Base-by-base conservation (phyloP, 1,284 basidiomycete species). In the Bjerkandera adusta region DNA sequence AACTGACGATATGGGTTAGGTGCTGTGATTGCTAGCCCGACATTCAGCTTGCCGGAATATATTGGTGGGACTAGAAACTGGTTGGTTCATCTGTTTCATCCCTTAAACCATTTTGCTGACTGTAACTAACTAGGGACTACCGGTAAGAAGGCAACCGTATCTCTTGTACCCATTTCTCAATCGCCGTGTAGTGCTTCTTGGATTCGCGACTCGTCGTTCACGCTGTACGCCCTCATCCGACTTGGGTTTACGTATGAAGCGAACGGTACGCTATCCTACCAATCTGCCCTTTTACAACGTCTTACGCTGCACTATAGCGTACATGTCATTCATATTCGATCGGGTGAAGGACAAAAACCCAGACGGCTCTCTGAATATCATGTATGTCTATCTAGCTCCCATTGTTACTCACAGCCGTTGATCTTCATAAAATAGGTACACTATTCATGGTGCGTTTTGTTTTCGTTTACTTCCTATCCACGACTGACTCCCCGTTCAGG, bases 171-270 rank as follows among this genome's bases (percentile, higher is more conserved):
- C 27, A 12, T 30, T 24, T 22, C n/a, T 34, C 25, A 20, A n/a
- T n/a, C n/a, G n/a, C n/a, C n/a, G n/a, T 11, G 8, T 27, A 83
- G 84, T n/a, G 81, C 81, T 10, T 87, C 86, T 0, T 91, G 88
- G 89, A 90, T 96, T 57, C 83, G 94, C 22, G 94, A 97, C 62
- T 85, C 92, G 0, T 89, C 87, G 0, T 96, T 96, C 70, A 92
- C 90, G 0, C 77, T 97, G 3, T 97, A 96, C 60, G 93, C 93
- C 0, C 76, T 97, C 21, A 85, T 97, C 53, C 77, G 94, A 25
- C 77, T 97, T 1, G 93, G 93, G 0, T 96, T 93, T 66, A 95
- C 91, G 0, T 77, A 89, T 18, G 93, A 97, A 66, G 90, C 92
- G 0, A 84, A 90, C 58, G 77, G 88, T 88, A 41, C 7, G 70